Evolutionary conservation across 2,329 filamentous ascomycete genomes (phyloP).

Genomic region (Fusarium buharicum): DNA sequence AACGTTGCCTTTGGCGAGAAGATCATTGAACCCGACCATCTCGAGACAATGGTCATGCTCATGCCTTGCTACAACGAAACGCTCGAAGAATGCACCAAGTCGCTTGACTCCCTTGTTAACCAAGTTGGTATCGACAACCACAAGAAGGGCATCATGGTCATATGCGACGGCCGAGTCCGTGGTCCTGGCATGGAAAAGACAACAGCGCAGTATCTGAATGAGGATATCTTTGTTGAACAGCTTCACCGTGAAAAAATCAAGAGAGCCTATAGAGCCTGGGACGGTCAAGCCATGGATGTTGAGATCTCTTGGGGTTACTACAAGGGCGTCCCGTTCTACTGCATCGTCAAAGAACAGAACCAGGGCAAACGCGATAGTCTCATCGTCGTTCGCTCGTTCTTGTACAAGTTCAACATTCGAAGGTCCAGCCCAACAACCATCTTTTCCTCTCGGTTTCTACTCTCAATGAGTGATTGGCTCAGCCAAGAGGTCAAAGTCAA

Average conservation of each 20-base stretch:
- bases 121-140: slow-evolving; percentile 37
- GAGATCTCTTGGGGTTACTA: slow-evolving; percentile 52
- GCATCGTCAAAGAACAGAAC: slow-evolving; percentile 57
- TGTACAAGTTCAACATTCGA: slow-evolving; percentile 56
- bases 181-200: slow-evolving; percentile 41
- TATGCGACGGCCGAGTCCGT: slow-evolving; percentile 41
- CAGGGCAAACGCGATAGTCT: slow-evolving; percentile 57
- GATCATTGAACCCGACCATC: slow-evolving; percentile 33
- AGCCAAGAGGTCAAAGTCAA: slow-evolving; percentile 45
- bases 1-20: slow-evolving; percentile 29
- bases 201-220: slow-evolving; percentile 50
- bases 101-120: slow-evolving; percentile 47
- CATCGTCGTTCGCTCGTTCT: slow-evolving; percentile 54
- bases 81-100: slow-evolving; percentile 49
- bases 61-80: slow-evolving; percentile 58
- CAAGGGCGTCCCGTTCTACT: slow-evolving; percentile 54
- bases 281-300: slow-evolving; percentile 52
- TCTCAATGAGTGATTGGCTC: slow-evolving; percentile 49
- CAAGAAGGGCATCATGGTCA: slow-evolving; percentile 38
- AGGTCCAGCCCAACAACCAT: slow-evolving; percentile 49
- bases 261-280: slow-evolving; percentile 53
- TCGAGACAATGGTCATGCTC: slow-evolving; percentile 52
- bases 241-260: slow-evolving; percentile 45
- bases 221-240: slow-evolving; percentile 52
- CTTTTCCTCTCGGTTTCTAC: slow-evolving; percentile 52